phyloP scores from a whole-genome alignment of 2,329 filamentous ascomycete species.

The Metarhizium album region DNA sequence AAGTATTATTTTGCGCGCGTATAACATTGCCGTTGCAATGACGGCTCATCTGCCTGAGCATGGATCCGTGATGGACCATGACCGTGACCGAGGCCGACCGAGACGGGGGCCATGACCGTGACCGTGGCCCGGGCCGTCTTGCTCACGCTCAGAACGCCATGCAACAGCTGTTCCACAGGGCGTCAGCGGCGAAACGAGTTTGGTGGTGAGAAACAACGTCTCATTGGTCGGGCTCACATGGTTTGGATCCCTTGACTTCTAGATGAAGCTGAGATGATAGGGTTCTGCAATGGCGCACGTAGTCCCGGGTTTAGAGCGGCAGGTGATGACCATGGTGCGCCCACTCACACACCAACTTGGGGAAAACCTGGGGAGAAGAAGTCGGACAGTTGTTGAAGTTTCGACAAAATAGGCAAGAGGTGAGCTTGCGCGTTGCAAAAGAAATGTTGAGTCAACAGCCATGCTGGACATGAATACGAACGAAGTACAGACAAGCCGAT shows the following conservation, averaged over 20 bases:
- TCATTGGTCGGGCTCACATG: background rate
- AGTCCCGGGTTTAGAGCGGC: background rate
- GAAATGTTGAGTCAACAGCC: background rate
- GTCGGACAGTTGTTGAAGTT: background rate
- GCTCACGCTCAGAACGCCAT: too few species aligned
- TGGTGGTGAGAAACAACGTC: background rate
- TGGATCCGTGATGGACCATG: background rate
- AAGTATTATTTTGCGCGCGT: background rate
- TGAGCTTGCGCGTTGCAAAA: background rate
- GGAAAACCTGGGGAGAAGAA: background rate
- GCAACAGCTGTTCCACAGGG: background rate
- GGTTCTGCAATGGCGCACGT: background rate
- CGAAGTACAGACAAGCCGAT: background rate
- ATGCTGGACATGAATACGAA: background rate
- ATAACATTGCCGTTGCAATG: background rate
- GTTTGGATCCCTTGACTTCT: background rate
- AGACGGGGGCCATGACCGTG: background rate
- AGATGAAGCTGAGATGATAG: background rate
- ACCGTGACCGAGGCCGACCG: too few species aligned
- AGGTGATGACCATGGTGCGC: background rate
- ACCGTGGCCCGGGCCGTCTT: background rate
- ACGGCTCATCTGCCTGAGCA: background rate
- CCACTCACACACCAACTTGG: background rate
- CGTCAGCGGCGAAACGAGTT: background rate
- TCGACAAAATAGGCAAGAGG: constrained; percentile 1